Percentiles rank a stretch among this genome's conserved stretches.
phyloP scores from a whole-genome alignment of 2,329 filamentous ascomycete genomes.

The Acarospora socialis region DNA sequence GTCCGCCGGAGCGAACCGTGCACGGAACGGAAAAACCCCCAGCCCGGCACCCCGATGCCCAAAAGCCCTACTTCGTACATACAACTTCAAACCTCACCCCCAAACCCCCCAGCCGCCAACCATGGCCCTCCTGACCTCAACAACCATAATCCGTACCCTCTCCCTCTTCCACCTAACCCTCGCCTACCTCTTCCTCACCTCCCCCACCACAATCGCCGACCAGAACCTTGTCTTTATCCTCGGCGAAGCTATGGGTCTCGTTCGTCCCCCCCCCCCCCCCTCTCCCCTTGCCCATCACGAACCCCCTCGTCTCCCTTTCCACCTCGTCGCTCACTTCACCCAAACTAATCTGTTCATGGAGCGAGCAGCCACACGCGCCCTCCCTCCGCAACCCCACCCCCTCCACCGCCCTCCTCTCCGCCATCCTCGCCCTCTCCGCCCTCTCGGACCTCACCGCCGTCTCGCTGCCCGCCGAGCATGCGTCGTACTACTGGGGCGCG shows the following conservation, averaged over 20 bases:
- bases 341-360: constrained; percentile 8
- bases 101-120: too few species aligned
- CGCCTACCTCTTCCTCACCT: constrained; percentile 69
- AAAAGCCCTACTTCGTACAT: background rate
- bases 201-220: constrained; percentile 57
- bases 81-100: constrained; percentile 4
- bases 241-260: constrained; percentile 71
- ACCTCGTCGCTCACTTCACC: background rate
- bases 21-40: too few species aligned
- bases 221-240: constrained; percentile 69
- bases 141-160: constrained; percentile 65
- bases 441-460: constrained; percentile 52
- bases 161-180: constrained; percentile 75
- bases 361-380: constrained; percentile 45
- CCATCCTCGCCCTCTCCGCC: constrained; percentile 55
- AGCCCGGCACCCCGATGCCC: too few species aligned
- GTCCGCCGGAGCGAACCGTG: too few species aligned
- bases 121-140: constrained; percentile 76
- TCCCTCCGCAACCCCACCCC: constrained; percentile 55
- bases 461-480: constrained; percentile 53
- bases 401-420: constrained; percentile 50
- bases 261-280: constrained; percentile 22
- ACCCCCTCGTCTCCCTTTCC: constrained; percentile 2
- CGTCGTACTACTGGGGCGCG: constrained; percentile 46
- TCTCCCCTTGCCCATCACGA: too few species aligned